Evolutionary conservation across 129 eudicot species (phyloP).

Genomic region (Scalesia atractyloides): DNA sequence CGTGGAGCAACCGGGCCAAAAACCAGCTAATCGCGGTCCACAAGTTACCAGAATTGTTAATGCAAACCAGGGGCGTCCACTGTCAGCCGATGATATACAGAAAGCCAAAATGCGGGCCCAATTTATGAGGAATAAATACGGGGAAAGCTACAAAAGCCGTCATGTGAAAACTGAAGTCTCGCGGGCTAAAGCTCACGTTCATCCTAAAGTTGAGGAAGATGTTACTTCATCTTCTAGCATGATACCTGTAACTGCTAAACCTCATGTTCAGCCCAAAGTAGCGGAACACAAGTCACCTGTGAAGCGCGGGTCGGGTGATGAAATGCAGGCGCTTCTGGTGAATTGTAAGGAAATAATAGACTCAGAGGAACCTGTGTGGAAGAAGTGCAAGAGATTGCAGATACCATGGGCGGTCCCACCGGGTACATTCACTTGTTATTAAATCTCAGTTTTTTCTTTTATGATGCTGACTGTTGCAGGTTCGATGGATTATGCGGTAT

Average conservation of each 20-base stretch:
- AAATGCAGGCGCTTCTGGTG: constrained; percentile 15
- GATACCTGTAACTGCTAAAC: constrained; percentile 32
- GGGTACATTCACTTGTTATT: constrained; percentile 51
- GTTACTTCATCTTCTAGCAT: constrained; percentile 39
- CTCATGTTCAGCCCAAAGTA: constrained; percentile 38
- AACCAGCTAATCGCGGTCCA: constrained; percentile 50
- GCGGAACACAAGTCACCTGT: constrained; percentile 47
- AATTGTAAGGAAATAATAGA: constrained; percentile 36
- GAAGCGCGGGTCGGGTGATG: constrained; percentile 10
- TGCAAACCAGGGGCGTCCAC: constrained; percentile 82
- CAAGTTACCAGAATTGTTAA: constrained; percentile 52
- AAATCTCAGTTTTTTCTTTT: not conserved
- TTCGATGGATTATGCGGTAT: constrained; percentile 6
- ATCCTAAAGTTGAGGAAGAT: constrained; percentile 46
- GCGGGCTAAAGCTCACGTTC: constrained; percentile 38
- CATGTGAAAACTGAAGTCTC: constrained; percentile 47
- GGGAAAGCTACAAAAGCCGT: constrained; percentile 42
- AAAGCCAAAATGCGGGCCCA: constrained; percentile 97
- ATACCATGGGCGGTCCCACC: constrained; percentile 79
- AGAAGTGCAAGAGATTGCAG: constrained; percentile 68
- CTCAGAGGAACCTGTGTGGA: constrained; percentile 56
- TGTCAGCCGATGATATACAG: constrained; percentile 95
- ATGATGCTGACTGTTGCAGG: constrained; percentile 34
- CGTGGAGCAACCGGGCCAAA: constrained; percentile 96
- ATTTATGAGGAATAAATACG: constrained; percentile 71